phyloP scores from a whole-genome alignment of 768 basidiomycete genomes.

The Psilocybe subaeruginosa region DNA sequence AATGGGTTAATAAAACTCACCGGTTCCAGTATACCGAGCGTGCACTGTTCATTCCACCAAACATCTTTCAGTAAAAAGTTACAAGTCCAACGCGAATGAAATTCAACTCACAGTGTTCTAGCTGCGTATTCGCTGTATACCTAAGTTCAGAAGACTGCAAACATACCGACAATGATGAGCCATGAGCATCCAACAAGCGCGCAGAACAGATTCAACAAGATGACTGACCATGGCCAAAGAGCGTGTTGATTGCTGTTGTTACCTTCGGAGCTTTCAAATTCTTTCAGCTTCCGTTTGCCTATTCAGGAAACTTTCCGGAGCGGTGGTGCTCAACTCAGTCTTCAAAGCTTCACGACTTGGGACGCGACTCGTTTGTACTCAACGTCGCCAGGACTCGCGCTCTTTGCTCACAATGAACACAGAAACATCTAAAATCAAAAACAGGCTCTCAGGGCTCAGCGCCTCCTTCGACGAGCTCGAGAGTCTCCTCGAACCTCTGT shows the following conservation, averaged over 20 bases:
- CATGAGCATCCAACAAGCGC: constrained; percentile 1
- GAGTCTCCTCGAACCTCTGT: constrained; percentile 62
- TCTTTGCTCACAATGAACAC: constrained; percentile 38
- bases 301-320: constrained; percentile 10
- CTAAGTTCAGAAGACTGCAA: constrained; percentile 85
- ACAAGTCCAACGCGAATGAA: background rate
- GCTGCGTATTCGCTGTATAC: constrained; percentile 95
- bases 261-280: constrained; percentile 21
- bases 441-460: constrained; percentile 51
- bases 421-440: constrained; percentile 48
- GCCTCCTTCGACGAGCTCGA: constrained; percentile 74
- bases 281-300: constrained; percentile 12
- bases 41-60: constrained; percentile 62
- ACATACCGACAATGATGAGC: constrained; percentile 9
- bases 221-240: constrained; percentile 46
- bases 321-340: background rate
- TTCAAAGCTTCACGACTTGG: background rate
- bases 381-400: background rate
- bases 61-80: constrained; percentile 13
- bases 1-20: constrained; percentile 43
- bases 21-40: constrained; percentile 94
- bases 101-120: constrained; percentile 81
- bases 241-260: constrained; percentile 36
- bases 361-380: background rate
- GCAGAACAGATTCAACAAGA: constrained; percentile 5